Evolutionary conservation across 1,284 basidiomycete genomes (phyloP).

Genomic region (Phellopilus nigrolimitatus): DNA sequence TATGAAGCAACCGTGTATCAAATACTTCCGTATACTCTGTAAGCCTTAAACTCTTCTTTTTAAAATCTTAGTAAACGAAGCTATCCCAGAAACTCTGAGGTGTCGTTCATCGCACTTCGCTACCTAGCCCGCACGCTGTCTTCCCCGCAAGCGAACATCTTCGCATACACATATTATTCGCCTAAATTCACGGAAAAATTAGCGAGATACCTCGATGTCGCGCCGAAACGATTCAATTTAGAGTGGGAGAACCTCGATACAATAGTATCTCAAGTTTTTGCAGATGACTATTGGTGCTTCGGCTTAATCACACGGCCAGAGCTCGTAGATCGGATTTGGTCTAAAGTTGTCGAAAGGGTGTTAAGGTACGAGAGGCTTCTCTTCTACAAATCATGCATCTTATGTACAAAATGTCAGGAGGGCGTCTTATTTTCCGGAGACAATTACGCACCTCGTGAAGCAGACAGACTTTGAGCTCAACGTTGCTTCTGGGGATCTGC

Average conservation of each 20-base stretch:
- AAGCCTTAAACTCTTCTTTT: not conserved
- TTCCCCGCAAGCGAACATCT: conserved; percentile 1
- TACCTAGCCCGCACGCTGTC: not conserved
- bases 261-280: not conserved
- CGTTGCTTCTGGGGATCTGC: not conserved
- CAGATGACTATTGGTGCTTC: conserved; percentile 5
- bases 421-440: not conserved
- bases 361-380: not conserved
- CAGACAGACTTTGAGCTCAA: not conserved
- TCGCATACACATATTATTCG: not conserved
- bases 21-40: not conserved
- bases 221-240: not conserved
- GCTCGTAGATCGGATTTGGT: conserved; percentile 1
- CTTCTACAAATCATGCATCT: not conserved
- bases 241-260: not conserved
- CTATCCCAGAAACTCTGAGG: conserved; percentile 2
- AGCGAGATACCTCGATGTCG: not conserved
- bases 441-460: not conserved
- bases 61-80: no score
- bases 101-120: not conserved
- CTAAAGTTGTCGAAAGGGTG: not conserved
- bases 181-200: not conserved
- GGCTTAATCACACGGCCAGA: not conserved
- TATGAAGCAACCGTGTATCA: not conserved
- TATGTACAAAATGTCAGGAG: not conserved